Evolutionary conservation across 108 stramenopile genomes (phyloP), one percentile per base, ranked within the genome.

Genomic region (Cyclostephanos invisitatus): DNA sequence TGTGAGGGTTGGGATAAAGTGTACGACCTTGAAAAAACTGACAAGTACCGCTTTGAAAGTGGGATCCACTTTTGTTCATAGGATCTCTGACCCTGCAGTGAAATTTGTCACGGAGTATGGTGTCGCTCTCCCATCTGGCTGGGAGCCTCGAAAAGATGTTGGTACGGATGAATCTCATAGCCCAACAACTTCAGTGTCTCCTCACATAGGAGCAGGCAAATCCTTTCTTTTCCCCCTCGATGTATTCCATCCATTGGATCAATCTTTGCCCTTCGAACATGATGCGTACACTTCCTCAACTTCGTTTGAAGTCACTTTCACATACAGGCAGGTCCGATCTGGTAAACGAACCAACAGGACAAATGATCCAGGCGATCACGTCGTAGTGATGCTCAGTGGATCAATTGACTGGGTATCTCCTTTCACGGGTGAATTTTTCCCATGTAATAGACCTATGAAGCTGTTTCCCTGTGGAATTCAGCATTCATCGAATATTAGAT

Each of bases 351-450:
- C 35, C 14, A 51, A 40, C 32, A 38, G 44, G 37, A 15, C 61
- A 28, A 37, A 50, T n/a, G 68, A 66, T 18, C 48, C 54, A 37
- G 73, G 72, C 24, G 86, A 94, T 46, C 55, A 72, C 21, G 90
- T 93, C 5, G 71, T 75, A 12, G 83, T 89, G 22, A 77, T 84
- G 20, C 76, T 77, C 40, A 87, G 48, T 27, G 75, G 77, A n/a
- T 50, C 66, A 10, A 53, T 90, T 10, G 57, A 68, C 7, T 94
- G 93, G 93, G 79, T 76, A 32, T 72, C 79, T 22, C 90, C 93
- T 1, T 64, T 94, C 32, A 59, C 70, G 12, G 85, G 84, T 3
- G 77, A 64, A 5, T 94, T 91, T 65, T 63, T 63, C 40, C 54
- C 57, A 15, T 44, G 37, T 18, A 47, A 71, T 4, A 81, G 83